Percentiles rank a stretch among this genome's conserved stretches.
Evolutionary conservation across 23 red algal species (phyloP).

Genomic region (Agarophyton chilense): DNA sequence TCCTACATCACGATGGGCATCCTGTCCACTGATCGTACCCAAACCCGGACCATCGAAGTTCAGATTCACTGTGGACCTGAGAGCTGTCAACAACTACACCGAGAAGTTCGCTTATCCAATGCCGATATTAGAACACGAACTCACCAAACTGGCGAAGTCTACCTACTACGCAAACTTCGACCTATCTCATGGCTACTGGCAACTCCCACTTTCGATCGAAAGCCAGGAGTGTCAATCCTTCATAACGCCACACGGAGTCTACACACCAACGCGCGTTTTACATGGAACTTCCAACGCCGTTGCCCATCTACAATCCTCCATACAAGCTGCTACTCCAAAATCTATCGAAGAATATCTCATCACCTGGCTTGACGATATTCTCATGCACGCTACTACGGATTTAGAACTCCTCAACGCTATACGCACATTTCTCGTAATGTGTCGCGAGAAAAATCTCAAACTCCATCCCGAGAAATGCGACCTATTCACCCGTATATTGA

Average conservation of each 20-base stretch:
- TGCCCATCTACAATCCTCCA: neutral
- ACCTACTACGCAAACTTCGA: conserved; percentile 4
- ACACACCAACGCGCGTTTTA: neutral
- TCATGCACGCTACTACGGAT: neutral
- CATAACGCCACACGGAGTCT: neutral
- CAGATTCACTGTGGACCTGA: conserved; percentile 27
- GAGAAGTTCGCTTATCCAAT: neutral
- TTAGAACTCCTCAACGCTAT: neutral
- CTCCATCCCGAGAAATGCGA: neutral
- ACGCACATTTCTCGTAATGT: neutral
- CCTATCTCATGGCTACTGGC: conserved; percentile 16
- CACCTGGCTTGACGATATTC: conserved; percentile 28
- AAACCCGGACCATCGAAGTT: neutral
- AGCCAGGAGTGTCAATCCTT: neutral
- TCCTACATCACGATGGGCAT: conserved; percentile 12
- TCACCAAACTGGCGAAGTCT: neutral
- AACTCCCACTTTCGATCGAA: neutral
- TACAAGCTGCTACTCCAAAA: neutral
- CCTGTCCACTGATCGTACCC: neutral
- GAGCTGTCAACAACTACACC: neutral
- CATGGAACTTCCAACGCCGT: neutral
- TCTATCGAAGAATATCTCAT: neutral
- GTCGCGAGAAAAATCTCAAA: neutral
- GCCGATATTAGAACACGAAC: neutral
- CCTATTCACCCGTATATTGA: neutral